Conservation (phyloP, 805 yeast genomes). For the Cyberlindnera petersonii region DNA sequence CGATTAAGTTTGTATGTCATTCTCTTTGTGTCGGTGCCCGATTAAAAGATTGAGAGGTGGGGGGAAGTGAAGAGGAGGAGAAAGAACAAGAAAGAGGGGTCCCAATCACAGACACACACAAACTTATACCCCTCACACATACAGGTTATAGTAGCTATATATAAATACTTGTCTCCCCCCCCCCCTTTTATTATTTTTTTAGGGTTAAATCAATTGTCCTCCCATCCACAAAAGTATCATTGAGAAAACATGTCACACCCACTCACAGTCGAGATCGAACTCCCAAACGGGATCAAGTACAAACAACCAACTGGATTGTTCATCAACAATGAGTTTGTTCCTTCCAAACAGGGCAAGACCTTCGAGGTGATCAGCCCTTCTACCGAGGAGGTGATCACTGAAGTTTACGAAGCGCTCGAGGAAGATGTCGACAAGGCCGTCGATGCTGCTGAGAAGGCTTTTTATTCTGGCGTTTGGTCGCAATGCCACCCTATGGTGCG, state of each 20-base stretch:
- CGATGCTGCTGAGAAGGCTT: slow-evolving; percentile 75
- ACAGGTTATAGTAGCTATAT: too few relatives aligned
- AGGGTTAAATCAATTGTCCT: neutral
- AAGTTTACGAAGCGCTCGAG: slow-evolving; percentile 68
- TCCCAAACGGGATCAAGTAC: slow-evolving; percentile 60
- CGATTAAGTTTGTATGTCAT: too few relatives aligned
- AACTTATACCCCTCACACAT: too few relatives aligned
- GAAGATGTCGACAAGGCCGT: slow-evolving; percentile 83
- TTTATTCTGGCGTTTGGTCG: slow-evolving; percentile 73
- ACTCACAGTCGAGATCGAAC: slow-evolving; percentile 5
- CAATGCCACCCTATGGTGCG: slow-evolving; percentile 64
- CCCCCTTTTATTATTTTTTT: neutral
- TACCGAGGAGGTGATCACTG: slow-evolving; percentile 65
- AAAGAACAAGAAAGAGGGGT: too few relatives aligned
- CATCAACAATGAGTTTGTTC: slow-evolving; percentile 69
- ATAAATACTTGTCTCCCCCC: neutral
- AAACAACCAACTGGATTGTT: slow-evolving; percentile 78
- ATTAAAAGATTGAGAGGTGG: too few relatives aligned
- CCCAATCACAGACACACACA: too few relatives aligned
- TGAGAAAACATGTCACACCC: slow-evolving; percentile 8
- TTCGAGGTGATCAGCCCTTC: slow-evolving; percentile 64
- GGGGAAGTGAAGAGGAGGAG: too few relatives aligned
- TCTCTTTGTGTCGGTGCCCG: too few relatives aligned
- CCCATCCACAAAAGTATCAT: neutral
- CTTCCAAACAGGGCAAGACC: slow-evolving; percentile 54